Base-by-base conservation (phyloP, 176 grass and related monocot species). In the Phragmites australis region DNA sequence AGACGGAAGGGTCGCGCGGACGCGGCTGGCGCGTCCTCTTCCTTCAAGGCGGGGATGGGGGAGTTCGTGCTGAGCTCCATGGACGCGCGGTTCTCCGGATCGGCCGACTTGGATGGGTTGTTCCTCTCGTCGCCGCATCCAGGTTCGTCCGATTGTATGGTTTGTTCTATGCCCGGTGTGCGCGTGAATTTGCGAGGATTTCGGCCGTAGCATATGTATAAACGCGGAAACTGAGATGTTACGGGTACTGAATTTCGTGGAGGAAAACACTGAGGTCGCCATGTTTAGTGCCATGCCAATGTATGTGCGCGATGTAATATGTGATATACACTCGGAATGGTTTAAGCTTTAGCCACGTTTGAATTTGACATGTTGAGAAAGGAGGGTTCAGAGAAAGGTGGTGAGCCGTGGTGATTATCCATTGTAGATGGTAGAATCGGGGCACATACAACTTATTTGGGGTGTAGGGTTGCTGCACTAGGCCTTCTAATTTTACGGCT, bases 11-110 rank as follows among this genome's bases (percentile, higher is more conserved):
- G 56, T 14, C 51, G 75, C 47, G 65, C 26, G 19, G 79, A 72
- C 52, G 59, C 55, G 42, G 51, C 42, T 42, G 76, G 30, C 25
- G 13, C 45, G 53, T 86, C 86, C 4, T 86, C 90, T 31, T 92
- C 79, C 21, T 87, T 88, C 16, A 58, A 83, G 6, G 80, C 85
- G 60, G 84, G 77, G 44, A 81, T 83, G 60, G 82, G 76, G 78
- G 87, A 90, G 67, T 90, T 81, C 77, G 84, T 92, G 45, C 81
- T 92, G 55, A 88, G 65, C 21, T 88, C 87, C 47, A 89, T 92
- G 85, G 89, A 92, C 75, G 68, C 78, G 53, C 77, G 77, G 72
- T 92, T 90, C 48, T 88, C 87, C 17, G 90, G 90, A 86, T 90
- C 87, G 74, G 69, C 37, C 12, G 48, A 83, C 47, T 66, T 40